These are phyloP conservation scores for Rosa rugosa DNA, from an alignment of 306 rosid genomes.

Conservation along the genomic window DNA sequence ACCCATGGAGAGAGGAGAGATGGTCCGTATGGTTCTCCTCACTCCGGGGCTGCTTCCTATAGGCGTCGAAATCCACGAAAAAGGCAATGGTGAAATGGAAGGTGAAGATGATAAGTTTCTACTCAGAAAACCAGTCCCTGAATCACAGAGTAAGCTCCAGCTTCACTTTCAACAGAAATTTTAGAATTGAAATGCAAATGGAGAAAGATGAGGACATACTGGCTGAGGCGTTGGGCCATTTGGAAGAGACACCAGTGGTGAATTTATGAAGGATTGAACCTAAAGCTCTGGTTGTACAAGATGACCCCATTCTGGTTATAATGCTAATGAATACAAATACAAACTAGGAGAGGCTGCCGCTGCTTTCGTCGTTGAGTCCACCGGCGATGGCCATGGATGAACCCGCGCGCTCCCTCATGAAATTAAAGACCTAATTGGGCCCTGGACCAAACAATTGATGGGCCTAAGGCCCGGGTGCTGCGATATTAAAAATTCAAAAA, in stretches of 20 bases:
- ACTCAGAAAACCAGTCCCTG: slow-evolving; percentile 48
- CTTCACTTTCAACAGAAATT: slow-evolving; percentile 18
- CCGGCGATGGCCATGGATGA: not conserved
- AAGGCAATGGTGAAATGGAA: slow-evolving; percentile 21
- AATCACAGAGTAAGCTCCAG: slow-evolving; percentile 18
- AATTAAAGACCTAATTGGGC: not conserved
- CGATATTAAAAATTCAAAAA: no score
- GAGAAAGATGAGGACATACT: not conserved
- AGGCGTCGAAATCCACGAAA: slow-evolving; percentile 24
- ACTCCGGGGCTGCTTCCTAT: slow-evolving; percentile 15
- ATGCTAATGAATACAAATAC: not conserved
- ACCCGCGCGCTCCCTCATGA: not conserved
- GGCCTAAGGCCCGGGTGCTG: not conserved
- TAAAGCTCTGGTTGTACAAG: slow-evolving; percentile 41
- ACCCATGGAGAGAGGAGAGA: slow-evolving; percentile 78
- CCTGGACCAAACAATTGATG: not conserved
- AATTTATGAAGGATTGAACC: slow-evolving; percentile 44
- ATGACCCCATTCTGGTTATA: slow-evolving; percentile 27
- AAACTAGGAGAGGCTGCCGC: not conserved
- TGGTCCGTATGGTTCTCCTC: slow-evolving; percentile 60
- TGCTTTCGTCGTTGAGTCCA: not conserved
- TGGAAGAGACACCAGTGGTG: slow-evolving; percentile 39
- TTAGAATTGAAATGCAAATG: slow-evolving; percentile 3
- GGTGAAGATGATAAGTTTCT: slow-evolving; percentile 37
- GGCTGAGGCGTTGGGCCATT: slow-evolving; percentile 29